These are phyloP conservation scores for Podila minutissima DNA, from an alignment of 192 early-diverging fungal species.

Conservation along the genomic window DNA sequence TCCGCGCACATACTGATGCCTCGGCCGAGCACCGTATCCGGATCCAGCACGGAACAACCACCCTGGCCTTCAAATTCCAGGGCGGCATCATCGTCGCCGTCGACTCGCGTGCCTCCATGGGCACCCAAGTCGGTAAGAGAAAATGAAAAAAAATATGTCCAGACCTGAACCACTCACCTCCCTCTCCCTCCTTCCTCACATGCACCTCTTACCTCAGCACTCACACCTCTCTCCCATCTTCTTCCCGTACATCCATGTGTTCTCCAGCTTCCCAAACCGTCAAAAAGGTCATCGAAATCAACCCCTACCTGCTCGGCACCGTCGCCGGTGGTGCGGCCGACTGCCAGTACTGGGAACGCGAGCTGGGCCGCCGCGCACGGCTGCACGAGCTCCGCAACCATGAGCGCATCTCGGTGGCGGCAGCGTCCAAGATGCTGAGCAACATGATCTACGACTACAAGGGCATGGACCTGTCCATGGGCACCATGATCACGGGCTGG, in stretches of 20 bases:
- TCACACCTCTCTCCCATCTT: background rate
- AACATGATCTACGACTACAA: slow-evolving; percentile 99
- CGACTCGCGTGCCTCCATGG: slow-evolving; percentile 97
- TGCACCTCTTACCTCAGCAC: background rate
- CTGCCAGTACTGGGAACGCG: slow-evolving; percentile 98
- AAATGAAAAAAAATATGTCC: too few species aligned
- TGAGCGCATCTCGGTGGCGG: slow-evolving; percentile 97
- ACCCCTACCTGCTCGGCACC: slow-evolving; percentile 96
- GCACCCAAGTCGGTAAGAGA: slow-evolving; percentile 81
- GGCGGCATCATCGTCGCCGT: slow-evolving; percentile 95
- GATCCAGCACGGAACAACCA: slow-evolving; percentile 97
- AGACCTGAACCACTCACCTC: too few species aligned
- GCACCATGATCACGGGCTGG: slow-evolving; percentile 99
- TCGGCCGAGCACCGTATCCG: slow-evolving; percentile 85
- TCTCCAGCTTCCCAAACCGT: slow-evolving; percentile 89
- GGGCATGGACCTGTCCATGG: slow-evolving; percentile 99
- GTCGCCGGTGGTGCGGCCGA: slow-evolving; percentile 99
- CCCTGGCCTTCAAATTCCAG: slow-evolving; percentile 96
- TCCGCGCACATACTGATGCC: slow-evolving; percentile 84
- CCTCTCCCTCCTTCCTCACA: background rate
- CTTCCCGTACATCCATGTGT: slow-evolving; percentile 2
- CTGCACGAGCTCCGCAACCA: slow-evolving; percentile 97
- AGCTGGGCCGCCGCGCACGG: slow-evolving; percentile 94
- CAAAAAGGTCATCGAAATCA: slow-evolving; percentile 99
- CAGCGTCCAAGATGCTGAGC: slow-evolving; percentile 94